Evolutionary conservation across 257 asterid genomes (phyloP), one percentile per base, ranked within the genome.

Genomic region (Parsonsia alboflavescens): DNA sequence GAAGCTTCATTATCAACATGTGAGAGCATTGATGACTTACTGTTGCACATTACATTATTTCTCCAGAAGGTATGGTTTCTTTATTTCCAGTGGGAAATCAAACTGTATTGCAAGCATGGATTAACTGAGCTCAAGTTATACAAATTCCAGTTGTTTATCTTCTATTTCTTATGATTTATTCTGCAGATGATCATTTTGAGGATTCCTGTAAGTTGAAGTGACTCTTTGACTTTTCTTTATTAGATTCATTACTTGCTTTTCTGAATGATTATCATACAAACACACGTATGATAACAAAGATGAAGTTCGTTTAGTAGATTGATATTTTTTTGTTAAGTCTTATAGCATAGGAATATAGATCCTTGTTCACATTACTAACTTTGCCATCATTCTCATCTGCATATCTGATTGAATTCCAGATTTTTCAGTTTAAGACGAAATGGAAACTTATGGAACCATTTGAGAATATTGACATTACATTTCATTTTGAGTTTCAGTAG

Each of bases 101-200:
- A 44, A n/a, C 49, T 6, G 46, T 10, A 10, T 33, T 39, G 16
- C 7, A n/a, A 16, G 11, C 22, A n/a, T 6, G 50, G 30, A 41
- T 26, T 68, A 33, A 26, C 58, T 15, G n/a, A 19, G 22, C 24
- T 64, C 39, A 56, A 68, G 75, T 53, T 78, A 61, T 48, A 26
- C 12, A 62, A 59, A 28, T 68, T 30, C 77, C 75, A 62, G 74
- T 79, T 61, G 44, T 44, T 73, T 72, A 73, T 48, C 72, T 63
- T 66, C 26, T n/a, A 71, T 75, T 71, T 75, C 56, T 64, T 73
- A 19, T 81, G 70, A 19, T 36, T 59, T 71, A 64, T 75, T 65
- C 75, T 56, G 87, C 96, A 92, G 97, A 83, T 86, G 81, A 83
- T 82, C 83, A 73, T 89, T 76, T 77, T 89, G 81, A 89, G 82